Conservation (phyloP, 345 rosid genomes). For the Heritiera littoralis region DNA sequence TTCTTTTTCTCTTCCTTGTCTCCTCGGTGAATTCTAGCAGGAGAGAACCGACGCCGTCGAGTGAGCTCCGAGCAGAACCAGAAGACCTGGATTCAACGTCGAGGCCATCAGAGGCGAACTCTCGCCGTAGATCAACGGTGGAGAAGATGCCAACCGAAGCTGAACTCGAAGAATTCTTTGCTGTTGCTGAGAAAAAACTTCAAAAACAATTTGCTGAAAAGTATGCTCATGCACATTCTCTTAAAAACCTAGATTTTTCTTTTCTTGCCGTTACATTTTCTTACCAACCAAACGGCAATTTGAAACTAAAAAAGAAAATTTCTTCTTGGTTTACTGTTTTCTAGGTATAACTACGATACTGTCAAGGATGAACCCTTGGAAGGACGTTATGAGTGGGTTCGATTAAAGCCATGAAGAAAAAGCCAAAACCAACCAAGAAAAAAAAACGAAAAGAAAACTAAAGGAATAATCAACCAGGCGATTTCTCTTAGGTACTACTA, state of each 20-base stretch:
- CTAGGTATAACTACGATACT: slow-evolving; percentile 71
- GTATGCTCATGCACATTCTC: slow-evolving; percentile 38
- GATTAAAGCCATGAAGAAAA: slow-evolving; percentile 39
- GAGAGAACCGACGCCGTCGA: slow-evolving; percentile 45
- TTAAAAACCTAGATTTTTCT: not conserved
- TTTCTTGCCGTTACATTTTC: not conserved
- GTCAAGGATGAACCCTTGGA: slow-evolving; percentile 65
- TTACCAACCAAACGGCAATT: slow-evolving; percentile 8
- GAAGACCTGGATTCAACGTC: slow-evolving; percentile 41
- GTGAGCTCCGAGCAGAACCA: slow-evolving; percentile 34
- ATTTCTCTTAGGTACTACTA: slow-evolving; percentile 27
- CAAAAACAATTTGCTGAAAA: slow-evolving; percentile 49
- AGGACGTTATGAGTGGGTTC: slow-evolving; percentile 76
- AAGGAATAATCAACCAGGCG: not conserved
- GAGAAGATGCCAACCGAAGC: slow-evolving; percentile 47
- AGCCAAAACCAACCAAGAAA: slow-evolving; percentile 1
- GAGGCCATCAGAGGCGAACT: slow-evolving; percentile 37
- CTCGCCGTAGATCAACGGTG: slow-evolving; percentile 38
- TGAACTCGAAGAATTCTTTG: slow-evolving; percentile 75
- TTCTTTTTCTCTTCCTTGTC: not conserved
- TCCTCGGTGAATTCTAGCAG: slow-evolving; percentile 17
- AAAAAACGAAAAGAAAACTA: not conserved
- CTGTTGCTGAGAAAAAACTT: slow-evolving; percentile 49
- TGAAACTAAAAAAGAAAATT: not conserved
- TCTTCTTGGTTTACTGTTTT: not conserved